A percentile compares a stretch with the other conserved stretches of the same genome.
Conservation (phyloP, 148 eudicot genomes). For the Silene latifolia region DNA sequence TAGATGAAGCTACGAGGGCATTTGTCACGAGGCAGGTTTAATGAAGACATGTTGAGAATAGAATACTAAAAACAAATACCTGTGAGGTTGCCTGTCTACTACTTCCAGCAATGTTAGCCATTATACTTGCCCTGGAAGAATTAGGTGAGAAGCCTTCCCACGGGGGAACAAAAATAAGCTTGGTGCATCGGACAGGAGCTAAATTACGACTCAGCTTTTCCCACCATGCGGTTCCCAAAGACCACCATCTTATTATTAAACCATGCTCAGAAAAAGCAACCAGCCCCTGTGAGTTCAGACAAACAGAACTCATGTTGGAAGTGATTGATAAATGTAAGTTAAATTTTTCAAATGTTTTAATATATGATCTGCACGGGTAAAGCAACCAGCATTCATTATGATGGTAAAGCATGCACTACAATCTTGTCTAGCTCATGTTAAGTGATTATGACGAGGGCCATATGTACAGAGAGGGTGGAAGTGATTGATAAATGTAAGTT, state of each 20-base stretch:
- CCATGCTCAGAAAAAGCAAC: constrained; percentile 97
- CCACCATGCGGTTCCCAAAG: constrained; percentile 92
- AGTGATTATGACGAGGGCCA: too few relatives aligned
- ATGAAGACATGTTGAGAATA: neutral
- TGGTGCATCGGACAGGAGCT: constrained; percentile 85
- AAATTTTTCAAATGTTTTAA: too few relatives aligned
- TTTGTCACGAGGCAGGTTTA: neutral
- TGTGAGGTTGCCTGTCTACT: constrained; percentile 45
- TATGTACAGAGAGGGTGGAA: too few relatives aligned
- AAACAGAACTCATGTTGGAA: neutral
- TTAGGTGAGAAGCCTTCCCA: constrained; percentile 99
- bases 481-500: too few relatives aligned
- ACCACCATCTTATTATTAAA: constrained; percentile 98
- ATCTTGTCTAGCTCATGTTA: too few relatives aligned
- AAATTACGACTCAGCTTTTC: constrained; percentile 88
- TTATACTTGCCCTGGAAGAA: constrained; percentile 84
- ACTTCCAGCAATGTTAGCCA: constrained; percentile 60
- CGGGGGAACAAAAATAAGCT: constrained; percentile 87
- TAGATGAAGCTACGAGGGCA: neutral
- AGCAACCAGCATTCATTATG: constrained; percentile 2
- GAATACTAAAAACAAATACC: constrained; percentile 36
- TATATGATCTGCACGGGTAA: too few relatives aligned
- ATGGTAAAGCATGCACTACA: neutral
- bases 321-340: too few relatives aligned
- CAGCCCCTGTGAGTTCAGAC: constrained; percentile 56